Evolutionary conservation across 2,329 filamentous ascomycete genomes (phyloP).

Genomic region (Tolypocladium tropicale): DNA sequence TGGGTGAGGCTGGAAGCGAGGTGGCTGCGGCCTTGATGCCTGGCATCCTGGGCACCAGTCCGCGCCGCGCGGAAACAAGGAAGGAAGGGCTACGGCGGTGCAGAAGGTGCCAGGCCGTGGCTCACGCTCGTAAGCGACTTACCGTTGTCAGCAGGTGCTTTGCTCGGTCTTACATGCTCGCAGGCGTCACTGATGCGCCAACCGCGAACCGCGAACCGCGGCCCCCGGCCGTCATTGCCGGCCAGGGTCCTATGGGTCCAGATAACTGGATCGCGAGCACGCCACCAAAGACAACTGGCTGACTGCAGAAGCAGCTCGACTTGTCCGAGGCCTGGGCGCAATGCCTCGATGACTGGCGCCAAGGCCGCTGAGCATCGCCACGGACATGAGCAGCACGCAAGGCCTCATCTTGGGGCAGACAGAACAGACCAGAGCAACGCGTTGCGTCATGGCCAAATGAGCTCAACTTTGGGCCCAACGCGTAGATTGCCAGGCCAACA

Average conservation of each 20-base stretch:
- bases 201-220: not conserved
- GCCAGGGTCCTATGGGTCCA: not conserved
- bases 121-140: not conserved
- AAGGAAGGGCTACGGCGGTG: not conserved
- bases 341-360: not conserved
- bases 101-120: not conserved
- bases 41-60: not conserved
- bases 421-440: not conserved
- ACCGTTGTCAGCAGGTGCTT: not conserved
- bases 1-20: not conserved
- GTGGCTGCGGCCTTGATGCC: not conserved
- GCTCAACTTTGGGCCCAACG: not conserved
- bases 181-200: not conserved
- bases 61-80: not conserved
- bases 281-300: not conserved
- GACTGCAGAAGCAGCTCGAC: not conserved
- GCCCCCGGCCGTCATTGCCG: not conserved
- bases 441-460: not conserved
- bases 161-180: not conserved
- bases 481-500: not conserved
- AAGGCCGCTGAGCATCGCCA: not conserved
- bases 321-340: not conserved
- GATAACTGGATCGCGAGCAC: not conserved
- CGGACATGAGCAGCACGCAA: no score
- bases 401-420: no score